A percentile compares a stretch with the other conserved stretches of the same genome.
Evolutionary conservation across 2,329 filamentous ascomycete genomes (phyloP).

Genomic region (Fusarium sp.): DNA sequence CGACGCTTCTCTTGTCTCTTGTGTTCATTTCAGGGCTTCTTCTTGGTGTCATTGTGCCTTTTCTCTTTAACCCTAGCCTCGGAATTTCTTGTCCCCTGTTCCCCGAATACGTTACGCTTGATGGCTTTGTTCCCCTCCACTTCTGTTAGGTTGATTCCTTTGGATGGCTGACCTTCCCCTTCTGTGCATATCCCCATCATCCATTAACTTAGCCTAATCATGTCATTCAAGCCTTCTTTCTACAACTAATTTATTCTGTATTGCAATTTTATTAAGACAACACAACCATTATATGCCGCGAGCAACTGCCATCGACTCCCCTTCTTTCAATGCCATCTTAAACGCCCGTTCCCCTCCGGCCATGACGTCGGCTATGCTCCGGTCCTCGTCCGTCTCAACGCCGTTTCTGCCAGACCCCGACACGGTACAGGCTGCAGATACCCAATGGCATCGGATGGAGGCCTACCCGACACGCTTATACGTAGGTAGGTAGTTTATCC

Average conservation of each 20-base stretch:
- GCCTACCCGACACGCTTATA: not conserved
- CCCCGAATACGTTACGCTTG: constrained; percentile 19
- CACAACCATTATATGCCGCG: not conserved
- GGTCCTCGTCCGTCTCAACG: constrained; percentile 16
- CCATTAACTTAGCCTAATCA: not conserved
- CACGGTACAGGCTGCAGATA: not conserved
- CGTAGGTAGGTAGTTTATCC: not conserved
- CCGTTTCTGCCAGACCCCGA: constrained; percentile 2
- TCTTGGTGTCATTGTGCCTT: not conserved
- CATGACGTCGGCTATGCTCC: constrained; percentile 13
- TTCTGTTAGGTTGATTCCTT: constrained; percentile 12
- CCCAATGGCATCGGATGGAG: not conserved
- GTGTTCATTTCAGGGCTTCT: not conserved
- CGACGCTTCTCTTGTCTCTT: not conserved
- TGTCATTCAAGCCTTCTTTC: not conserved
- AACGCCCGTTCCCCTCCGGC: constrained; percentile 2
- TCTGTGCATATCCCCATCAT: constrained; percentile 26
- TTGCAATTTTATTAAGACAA: not conserved
- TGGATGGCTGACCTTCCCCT: constrained; percentile 29
- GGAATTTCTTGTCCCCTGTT: constrained; percentile 29
- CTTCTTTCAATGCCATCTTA: constrained; percentile 11
- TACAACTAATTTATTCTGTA: not conserved
- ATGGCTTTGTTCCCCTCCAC: constrained; percentile 4
- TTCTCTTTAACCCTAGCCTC: constrained; percentile 18
- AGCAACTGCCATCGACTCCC: not conserved